phyloP scores from a whole-genome alignment of 352 stramenopile species.

The Phytopythium montanum region DNA sequence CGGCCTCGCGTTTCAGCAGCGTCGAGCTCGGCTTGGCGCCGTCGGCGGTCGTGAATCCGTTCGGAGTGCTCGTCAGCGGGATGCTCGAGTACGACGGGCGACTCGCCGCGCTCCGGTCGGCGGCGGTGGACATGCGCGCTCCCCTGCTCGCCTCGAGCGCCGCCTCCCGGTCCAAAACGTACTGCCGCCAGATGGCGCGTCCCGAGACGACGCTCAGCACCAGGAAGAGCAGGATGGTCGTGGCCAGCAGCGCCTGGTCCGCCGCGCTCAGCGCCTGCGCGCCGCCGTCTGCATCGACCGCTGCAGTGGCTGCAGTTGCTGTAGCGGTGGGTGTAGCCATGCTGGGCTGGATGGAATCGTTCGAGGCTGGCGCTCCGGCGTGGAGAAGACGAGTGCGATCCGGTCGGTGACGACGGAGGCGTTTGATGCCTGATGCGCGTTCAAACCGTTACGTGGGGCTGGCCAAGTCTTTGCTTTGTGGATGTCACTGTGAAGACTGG shows the following conservation, averaged over 20 bases:
- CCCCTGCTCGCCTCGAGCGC: not conserved
- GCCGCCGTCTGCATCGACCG: no score
- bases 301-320: no score
- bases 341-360: no score
- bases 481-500: no score
- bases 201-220: conserved; percentile 53
- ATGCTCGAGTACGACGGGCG: conserved; percentile 9
- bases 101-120: not conserved
- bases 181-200: conserved; percentile 43
- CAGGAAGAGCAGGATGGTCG: conserved; percentile 63
- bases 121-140: not conserved
- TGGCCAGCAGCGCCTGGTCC: conserved; percentile 42
- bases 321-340: no score
- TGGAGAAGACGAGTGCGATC: no score
- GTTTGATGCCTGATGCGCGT: no score
- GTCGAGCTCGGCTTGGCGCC: conserved; percentile 18
- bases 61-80: not conserved
- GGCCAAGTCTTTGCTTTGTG: no score
- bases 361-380: no score
- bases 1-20: conserved; percentile 49
- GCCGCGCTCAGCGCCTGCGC: conserved; percentile 34
- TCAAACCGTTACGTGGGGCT: no score
- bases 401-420: no score
- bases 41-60: not conserved
- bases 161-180: conserved; percentile 24